These are phyloP conservation scores for Lathyrus tuberosus DNA, from an alignment of 306 rosid species.

Conservation along the genomic window DNA sequence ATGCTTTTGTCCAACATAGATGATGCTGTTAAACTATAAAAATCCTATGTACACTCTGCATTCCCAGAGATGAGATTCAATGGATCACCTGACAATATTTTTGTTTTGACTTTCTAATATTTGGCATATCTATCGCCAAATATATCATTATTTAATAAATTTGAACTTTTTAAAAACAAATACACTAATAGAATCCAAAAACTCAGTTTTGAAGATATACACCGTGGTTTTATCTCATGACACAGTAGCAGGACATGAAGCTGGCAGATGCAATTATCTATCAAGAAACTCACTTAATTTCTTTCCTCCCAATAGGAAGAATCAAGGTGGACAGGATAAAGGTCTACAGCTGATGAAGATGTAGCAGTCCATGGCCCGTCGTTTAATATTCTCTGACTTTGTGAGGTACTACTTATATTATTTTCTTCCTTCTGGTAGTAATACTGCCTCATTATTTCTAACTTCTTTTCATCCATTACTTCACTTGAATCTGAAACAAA, in stretches of 20 bases:
- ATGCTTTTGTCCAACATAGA: not conserved
- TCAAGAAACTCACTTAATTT: not conserved
- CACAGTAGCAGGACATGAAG: not conserved
- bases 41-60: not conserved
- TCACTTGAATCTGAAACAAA: conserved; percentile 36
- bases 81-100: not conserved
- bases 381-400: not conserved
- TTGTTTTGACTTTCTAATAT: not conserved
- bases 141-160: not conserved
- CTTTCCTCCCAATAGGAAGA: conserved; percentile 39
- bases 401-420: not conserved
- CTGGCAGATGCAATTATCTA: not conserved
- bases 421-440: conserved; percentile 36
- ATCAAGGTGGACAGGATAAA: conserved; percentile 26
- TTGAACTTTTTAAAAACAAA: not conserved
- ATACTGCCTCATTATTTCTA: conserved; percentile 38
- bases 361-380: conserved; percentile 24
- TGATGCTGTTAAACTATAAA: not conserved
- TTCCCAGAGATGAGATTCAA: not conserved
- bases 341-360: conserved; percentile 28
- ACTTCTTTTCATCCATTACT: conserved; percentile 36
- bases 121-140: not conserved
- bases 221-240: not conserved
- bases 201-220: conserved; percentile 2
- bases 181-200: not conserved